Evolutionary conservation across 2,329 filamentous ascomycete species (phyloP).

Genomic region (Paraconiothyrium sp.): DNA sequence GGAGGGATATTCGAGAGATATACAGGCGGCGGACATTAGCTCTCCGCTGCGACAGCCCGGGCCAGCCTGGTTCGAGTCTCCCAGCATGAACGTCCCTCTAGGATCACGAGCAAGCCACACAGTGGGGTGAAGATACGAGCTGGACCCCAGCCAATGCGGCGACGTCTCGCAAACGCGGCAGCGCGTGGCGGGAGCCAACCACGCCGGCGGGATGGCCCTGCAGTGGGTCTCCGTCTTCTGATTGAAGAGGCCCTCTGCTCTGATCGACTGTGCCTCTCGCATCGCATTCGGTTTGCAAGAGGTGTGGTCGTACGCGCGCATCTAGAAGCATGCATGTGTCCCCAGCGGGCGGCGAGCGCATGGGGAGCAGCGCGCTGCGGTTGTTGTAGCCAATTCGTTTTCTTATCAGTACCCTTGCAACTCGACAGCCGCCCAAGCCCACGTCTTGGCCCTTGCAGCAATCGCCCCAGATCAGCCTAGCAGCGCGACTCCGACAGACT

Average conservation of each 20-base stretch:
- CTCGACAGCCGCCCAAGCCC: slow-evolving; percentile 6
- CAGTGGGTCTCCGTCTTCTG: background rate
- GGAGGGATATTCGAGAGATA: slow-evolving; percentile 7
- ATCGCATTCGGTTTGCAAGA: background rate
- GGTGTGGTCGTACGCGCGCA: background rate
- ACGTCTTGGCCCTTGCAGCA: slow-evolving; percentile 12
- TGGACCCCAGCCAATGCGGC: slow-evolving; percentile 37
- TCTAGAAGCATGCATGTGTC: background rate
- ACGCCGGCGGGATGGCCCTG: slow-evolving; percentile 5
- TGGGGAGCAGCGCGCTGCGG: slow-evolving; percentile 1
- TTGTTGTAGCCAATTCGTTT: slow-evolving; percentile 17
- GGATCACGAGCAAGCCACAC: slow-evolving; percentile 30
- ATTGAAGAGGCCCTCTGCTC: background rate
- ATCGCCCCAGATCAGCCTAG: slow-evolving; percentile 8
- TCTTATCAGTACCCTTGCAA: slow-evolving; percentile 25
- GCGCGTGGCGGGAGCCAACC: slow-evolving; percentile 10
- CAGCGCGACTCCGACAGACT: background rate
- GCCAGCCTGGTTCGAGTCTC: background rate
- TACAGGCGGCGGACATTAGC: slow-evolving; percentile 19
- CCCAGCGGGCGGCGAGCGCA: background rate
- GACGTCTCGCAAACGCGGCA: slow-evolving; percentile 22
- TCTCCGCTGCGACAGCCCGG: background rate
- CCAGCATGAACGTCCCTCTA: slow-evolving; percentile 19
- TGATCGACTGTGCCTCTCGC: background rate
- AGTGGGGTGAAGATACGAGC: slow-evolving; percentile 43